phyloP scores from a whole-genome alignment of 805 yeast genomes.

The Clavispora phyllophila region DNA sequence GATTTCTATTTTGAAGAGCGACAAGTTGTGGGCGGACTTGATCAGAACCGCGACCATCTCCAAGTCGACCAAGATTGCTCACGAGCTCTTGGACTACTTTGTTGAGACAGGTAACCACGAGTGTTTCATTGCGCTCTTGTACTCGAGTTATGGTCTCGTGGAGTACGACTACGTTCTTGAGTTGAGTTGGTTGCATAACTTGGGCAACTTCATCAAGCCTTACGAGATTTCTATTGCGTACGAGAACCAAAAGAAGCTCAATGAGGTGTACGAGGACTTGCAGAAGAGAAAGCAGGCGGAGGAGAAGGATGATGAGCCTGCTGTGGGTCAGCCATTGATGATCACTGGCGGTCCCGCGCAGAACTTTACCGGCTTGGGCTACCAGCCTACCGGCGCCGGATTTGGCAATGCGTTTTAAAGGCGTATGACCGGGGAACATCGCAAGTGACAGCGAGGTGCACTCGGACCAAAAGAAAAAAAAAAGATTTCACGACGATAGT shows the following conservation, averaged over 20 bases:
- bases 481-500: not conserved
- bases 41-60: conserved; percentile 88
- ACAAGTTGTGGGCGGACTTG: conserved; percentile 92
- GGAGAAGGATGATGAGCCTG: conserved; percentile 44
- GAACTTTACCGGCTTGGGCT: conserved; percentile 46
- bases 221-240: conserved; percentile 79
- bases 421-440: not conserved
- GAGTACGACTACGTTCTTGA: conserved; percentile 82
- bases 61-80: conserved; percentile 72
- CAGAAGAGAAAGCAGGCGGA: conserved; percentile 63
- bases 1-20: conserved; percentile 80
- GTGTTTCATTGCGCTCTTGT: conserved; percentile 86
- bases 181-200: conserved; percentile 82
- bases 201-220: conserved; percentile 85
- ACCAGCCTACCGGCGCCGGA: conserved; percentile 68
- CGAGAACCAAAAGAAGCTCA: conserved; percentile 67
- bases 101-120: conserved; percentile 97
- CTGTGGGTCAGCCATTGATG: conserved; percentile 65
- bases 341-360: conserved; percentile 69
- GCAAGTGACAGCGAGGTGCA: not conserved
- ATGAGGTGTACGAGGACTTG: conserved; percentile 64
- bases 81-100: conserved; percentile 83
- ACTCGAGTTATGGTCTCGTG: conserved; percentile 75
- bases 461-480: not conserved
- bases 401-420: conserved; percentile 50